Base-by-base conservation (phyloP, 2,329 filamentous ascomycete species). In the Beauveria varroae region DNA sequence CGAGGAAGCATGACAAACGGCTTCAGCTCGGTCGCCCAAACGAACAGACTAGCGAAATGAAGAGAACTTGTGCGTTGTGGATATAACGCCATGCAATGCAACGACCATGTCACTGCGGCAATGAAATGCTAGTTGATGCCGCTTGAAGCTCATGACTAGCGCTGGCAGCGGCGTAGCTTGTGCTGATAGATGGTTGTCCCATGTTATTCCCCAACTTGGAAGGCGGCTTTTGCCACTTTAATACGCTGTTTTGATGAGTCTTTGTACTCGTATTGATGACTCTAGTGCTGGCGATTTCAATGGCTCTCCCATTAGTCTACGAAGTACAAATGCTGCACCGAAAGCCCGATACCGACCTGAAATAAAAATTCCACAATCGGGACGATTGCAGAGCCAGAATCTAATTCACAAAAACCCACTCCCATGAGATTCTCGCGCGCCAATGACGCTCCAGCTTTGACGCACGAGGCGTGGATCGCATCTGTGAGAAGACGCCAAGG, bases 381-480 rank as follows among this genome's bases (percentile, higher is more conserved):
- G 2, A 26, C 22, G 3, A 9, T 16, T 28, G 47, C 46, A 28
- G 16, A 18, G 16, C 22, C 51, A 43, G 37, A 7, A 28, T 40
- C 22, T 5, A 6, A 12, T 54, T 14, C 40, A 34, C n/a, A 34
- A n/a, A 41, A 18, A 46, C 53, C 24, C 6, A 6, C 16, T 20
- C 12, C 12, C 51, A 43, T 41, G 12, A 30, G 1, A 16, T 44
- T 5, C 12, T 30, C 12, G 26, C 44, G 56, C 47, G 24, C 57
- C 57, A 60, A 60, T 60, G 57, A 46, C 5, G 26, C 20, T 41
- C 7, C 6, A 22, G 40, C n/a, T 37, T 46, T n/a, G 57, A 28
- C 20, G 37, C 57, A 60, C 57, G 57, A 60, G 57, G 57, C 57
- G 41, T 26, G 26, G 57, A 53, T 60, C 37, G 28, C 49, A 44